Conservation (phyloP, 352 stramenopile genomes). For the Globisporangium parvum region DNA sequence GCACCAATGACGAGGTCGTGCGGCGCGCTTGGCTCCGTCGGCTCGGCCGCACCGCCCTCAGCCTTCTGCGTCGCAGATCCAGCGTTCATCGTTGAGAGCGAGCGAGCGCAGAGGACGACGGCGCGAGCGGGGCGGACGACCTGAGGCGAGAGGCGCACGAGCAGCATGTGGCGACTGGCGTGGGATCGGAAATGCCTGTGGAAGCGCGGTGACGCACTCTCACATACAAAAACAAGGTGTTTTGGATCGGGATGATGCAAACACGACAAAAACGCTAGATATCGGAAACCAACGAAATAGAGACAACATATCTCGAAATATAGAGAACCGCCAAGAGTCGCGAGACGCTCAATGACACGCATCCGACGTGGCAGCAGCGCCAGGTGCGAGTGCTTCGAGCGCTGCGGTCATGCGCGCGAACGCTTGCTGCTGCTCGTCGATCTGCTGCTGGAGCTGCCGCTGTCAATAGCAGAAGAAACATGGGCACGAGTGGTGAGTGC, state of each 20-base stretch:
- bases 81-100: constrained; percentile 32
- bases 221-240: background rate
- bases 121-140: background rate
- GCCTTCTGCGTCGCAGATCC: constrained; percentile 26
- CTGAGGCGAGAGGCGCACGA: constrained; percentile 31
- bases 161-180: constrained; percentile 28
- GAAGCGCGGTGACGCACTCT: no score
- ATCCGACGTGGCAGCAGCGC: background rate
- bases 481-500: no score
- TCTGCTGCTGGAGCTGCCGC: constrained; percentile 28
- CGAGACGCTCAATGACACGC: background rate
- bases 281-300: background rate
- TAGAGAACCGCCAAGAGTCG: background rate
- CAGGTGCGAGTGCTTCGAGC: constrained; percentile 18
- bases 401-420: constrained; percentile 29
- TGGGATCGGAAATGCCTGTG: background rate
- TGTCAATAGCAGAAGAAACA: constrained; percentile 4
- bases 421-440: constrained; percentile 31
- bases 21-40: constrained; percentile 19
- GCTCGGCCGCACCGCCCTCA: constrained; percentile 14
- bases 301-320: background rate
- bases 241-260: background rate
- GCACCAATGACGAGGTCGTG: constrained; percentile 53
- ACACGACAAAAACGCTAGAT: background rate
- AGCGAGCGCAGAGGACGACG: constrained; percentile 13